These are phyloP conservation scores for Metschnikowia vanudenii DNA, from an alignment of 805 yeast genomes.

Conservation along the genomic window DNA sequence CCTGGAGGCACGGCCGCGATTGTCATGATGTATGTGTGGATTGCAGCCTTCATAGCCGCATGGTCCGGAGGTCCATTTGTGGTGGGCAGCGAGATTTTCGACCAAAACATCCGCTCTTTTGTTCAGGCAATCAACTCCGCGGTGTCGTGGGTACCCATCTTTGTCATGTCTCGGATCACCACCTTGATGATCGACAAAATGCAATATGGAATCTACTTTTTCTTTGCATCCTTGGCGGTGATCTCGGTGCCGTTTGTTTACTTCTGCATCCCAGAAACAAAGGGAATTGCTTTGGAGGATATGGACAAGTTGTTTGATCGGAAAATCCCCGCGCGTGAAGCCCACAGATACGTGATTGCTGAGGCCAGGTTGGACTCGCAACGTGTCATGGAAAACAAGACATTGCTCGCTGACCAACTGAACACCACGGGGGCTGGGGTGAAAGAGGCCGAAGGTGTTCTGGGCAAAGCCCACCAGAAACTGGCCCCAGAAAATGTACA, in stretches of 20 bases:
- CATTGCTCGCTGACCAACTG: constrained; percentile 23
- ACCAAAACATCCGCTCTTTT: constrained; percentile 40
- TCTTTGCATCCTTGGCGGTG: constrained; percentile 35
- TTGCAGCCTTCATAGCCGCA: constrained; percentile 39
- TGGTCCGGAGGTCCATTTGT: constrained; percentile 45
- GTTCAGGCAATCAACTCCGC: constrained; percentile 43
- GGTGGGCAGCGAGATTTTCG: constrained; percentile 39
- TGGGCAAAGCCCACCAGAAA: too few relatives aligned
- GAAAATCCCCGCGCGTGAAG: constrained; percentile 22
- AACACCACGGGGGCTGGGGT: constrained; percentile 21
- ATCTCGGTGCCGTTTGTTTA: constrained; percentile 38
- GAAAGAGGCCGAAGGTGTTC: constrained; percentile 12
- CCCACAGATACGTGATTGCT: constrained; percentile 22
- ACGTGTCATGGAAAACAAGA: constrained; percentile 15
- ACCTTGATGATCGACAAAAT: constrained; percentile 34
- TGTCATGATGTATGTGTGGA: constrained; percentile 43
- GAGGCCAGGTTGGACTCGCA: constrained; percentile 20
- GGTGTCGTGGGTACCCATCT: constrained; percentile 40
- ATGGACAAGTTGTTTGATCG: constrained; percentile 30
- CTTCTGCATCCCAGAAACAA: constrained; percentile 39
- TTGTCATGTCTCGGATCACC: constrained; percentile 37
- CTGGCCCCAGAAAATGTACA: too few relatives aligned
- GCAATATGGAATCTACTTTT: constrained; percentile 38
- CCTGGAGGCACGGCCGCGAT: constrained; percentile 42
- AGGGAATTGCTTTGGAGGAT: constrained; percentile 36